Evolutionary conservation across 179 eudicot species (phyloP).

Genomic region (Heliamphora pulchella): DNA sequence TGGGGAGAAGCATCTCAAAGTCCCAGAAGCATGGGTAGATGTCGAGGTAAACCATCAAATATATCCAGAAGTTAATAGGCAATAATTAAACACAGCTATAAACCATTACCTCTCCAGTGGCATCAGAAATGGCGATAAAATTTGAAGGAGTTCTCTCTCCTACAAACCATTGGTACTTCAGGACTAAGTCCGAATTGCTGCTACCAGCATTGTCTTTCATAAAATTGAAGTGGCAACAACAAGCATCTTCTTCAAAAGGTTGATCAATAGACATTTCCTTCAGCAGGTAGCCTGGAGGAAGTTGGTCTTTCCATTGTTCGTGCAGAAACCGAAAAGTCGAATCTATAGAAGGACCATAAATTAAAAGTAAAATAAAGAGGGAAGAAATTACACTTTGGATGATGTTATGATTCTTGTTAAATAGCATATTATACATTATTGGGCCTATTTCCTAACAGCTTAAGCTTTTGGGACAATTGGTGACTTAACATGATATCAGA

Average conservation of each 20-base stretch:
- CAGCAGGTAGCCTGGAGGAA: slow-evolving; percentile 76
- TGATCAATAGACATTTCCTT: slow-evolving; percentile 69
- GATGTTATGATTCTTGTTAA: not conserved
- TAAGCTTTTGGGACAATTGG: too few species aligned
- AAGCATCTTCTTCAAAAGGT: slow-evolving; percentile 94
- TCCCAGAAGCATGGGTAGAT: too few species aligned
- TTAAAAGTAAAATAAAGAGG: not conserved
- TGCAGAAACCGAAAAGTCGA: slow-evolving; percentile 75
- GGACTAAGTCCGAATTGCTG: slow-evolving; percentile 49
- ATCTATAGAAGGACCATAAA: slow-evolving; percentile 40
- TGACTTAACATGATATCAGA: too few species aligned
- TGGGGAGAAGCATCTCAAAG: too few species aligned
- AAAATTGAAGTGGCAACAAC: slow-evolving; percentile 83
- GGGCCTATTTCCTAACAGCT: too few species aligned
- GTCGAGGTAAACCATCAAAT: not conserved
- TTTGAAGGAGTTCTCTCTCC: slow-evolving; percentile 68
- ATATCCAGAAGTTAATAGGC: slow-evolving; percentile 4
- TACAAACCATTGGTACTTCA: slow-evolving; percentile 86
- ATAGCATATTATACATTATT: too few species aligned
- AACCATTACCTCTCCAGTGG: slow-evolving; percentile 56
- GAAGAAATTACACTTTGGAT: not conserved
- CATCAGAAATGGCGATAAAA: slow-evolving; percentile 61
- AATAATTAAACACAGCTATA: not conserved
- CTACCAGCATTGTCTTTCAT: slow-evolving; percentile 39
- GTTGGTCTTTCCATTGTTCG: slow-evolving; percentile 75